These are phyloP conservation scores for Boletus vermiculosoides DNA, from an alignment of 768 basidiomycete species.

Conservation along the genomic window DNA sequence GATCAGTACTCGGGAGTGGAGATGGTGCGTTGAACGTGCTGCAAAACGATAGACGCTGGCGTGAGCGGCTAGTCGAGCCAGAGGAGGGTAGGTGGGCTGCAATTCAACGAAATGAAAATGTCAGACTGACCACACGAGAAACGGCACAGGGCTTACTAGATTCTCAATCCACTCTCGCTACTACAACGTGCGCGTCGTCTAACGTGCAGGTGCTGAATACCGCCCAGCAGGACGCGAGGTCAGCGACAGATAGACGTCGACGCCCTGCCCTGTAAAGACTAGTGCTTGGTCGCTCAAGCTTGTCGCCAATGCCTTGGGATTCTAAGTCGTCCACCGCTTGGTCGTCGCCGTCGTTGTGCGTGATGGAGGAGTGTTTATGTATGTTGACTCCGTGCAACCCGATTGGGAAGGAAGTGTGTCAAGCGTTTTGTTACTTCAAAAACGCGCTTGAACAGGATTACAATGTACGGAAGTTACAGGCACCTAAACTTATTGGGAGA, in stretches of 20 bases:
- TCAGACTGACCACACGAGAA: not conserved
- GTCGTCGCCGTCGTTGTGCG: constrained; percentile 13
- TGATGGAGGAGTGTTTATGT: constrained; percentile 9
- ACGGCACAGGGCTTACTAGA: not conserved
- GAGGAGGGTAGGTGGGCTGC: not conserved
- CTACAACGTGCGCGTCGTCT: not conserved
- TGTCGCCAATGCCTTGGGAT: not conserved
- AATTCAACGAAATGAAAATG: not conserved
- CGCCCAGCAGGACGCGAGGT: not conserved
- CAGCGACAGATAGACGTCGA: not conserved
- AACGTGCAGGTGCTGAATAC: not conserved
- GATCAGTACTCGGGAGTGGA: not conserved
- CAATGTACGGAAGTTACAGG: no score
- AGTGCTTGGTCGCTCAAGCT: not conserved
- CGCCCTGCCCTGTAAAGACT: not conserved
- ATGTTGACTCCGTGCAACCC: constrained; percentile 6
- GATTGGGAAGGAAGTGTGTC: not conserved
- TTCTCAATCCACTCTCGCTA: not conserved
- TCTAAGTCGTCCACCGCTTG: not conserved
- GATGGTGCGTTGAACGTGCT: not conserved
- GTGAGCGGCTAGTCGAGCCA: not conserved
- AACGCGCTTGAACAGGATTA: no score
- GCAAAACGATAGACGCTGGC: not conserved
- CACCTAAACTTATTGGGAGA: no score
- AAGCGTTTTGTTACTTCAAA: no score